phyloP scores from a whole-genome alignment of 495 filamentous ascomycete genomes.

The Trichoderma orchidacearum region DNA sequence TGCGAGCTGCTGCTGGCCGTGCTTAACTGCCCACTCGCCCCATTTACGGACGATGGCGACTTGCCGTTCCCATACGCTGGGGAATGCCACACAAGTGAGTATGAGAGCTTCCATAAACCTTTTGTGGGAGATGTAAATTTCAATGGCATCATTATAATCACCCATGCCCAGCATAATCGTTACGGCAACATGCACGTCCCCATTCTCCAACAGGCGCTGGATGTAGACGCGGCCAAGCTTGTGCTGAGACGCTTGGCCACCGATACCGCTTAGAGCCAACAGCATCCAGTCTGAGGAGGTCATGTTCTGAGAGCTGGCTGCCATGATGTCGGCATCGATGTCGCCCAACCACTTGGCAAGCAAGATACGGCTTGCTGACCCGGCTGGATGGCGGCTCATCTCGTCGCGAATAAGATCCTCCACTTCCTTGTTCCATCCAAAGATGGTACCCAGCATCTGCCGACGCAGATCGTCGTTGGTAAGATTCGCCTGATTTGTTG shows the following conservation, averaged over 20 bases:
- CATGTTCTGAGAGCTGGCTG: conserved; percentile 64
- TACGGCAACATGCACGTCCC: conserved; percentile 82
- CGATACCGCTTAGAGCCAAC: conserved; percentile 79
- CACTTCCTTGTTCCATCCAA: conserved; percentile 87
- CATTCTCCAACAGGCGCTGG: conserved; percentile 75
- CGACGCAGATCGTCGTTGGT: conserved; percentile 75
- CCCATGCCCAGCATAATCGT: conserved; percentile 86
- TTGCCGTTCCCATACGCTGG: conserved; percentile 78
- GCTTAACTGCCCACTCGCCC: conserved; percentile 82
- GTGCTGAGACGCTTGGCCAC: conserved; percentile 64
- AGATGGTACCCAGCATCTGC: conserved; percentile 89
- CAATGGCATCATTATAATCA: conserved; percentile 87
- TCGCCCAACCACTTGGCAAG: conserved; percentile 89
- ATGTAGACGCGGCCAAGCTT: conserved; percentile 88
- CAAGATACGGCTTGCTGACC: conserved; percentile 63
- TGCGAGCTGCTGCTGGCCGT: conserved; percentile 77
- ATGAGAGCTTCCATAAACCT: conserved; percentile 84
- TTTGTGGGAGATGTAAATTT: conserved; percentile 88
- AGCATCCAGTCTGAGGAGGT: conserved; percentile 95
- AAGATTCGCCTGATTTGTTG: conserved; percentile 46
- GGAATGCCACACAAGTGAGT: conserved; percentile 60
- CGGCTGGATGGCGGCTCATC: conserved; percentile 55
- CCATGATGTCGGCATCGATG: conserved; percentile 67
- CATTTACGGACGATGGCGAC: conserved; percentile 80
- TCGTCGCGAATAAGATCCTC: conserved; percentile 78